Percentiles rank a stretch among this genome's conserved stretches.
Evolutionary conservation across 1,139 yeast genomes (phyloP).

Genomic region (Kluyveromyces sp.): DNA sequence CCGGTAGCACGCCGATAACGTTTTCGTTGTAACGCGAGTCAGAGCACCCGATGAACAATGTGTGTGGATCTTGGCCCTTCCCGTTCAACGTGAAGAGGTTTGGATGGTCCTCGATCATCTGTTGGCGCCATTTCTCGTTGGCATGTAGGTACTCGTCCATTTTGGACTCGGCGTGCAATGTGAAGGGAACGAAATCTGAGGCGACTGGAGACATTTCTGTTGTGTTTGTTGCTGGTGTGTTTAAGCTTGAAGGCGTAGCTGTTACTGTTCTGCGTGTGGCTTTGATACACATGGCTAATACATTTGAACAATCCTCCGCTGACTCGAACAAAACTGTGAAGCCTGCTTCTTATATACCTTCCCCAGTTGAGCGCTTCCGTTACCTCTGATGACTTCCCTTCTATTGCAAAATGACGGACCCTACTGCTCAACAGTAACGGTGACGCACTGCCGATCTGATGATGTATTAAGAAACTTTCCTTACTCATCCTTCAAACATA

Average conservation of each 20-base stretch:
- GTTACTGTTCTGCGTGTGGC: no score
- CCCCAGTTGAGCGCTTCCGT: no score
- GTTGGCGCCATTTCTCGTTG: slow-evolving; percentile 62
- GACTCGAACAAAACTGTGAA: no score
- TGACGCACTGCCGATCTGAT: not conserved
- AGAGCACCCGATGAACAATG: slow-evolving; percentile 93
- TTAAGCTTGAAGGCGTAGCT: no score
- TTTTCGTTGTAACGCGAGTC: slow-evolving; percentile 87
- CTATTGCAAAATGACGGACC: no score
- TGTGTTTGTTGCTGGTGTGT: not conserved
- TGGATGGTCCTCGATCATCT: slow-evolving; percentile 54
- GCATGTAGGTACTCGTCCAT: slow-evolving; percentile 59
- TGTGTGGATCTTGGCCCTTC: slow-evolving; percentile 86
- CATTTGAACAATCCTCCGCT: no score
- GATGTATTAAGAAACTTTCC: no score
- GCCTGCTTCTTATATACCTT: no score
- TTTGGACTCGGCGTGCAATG: slow-evolving; percentile 49
- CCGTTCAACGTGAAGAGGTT: slow-evolving; percentile 59
- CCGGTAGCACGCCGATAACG: slow-evolving; percentile 77
- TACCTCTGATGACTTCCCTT: no score
- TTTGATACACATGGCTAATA: no score
- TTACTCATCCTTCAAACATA: not conserved
- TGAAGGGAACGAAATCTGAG: slow-evolving; percentile 39
- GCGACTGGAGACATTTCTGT: slow-evolving; percentile 11
- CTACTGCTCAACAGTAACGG: no score